Percentiles rank a stretch among this genome's conserved stretches.
Conservation (phyloP, 768 basidiomycete species). For the Kondoa malvinella region DNA sequence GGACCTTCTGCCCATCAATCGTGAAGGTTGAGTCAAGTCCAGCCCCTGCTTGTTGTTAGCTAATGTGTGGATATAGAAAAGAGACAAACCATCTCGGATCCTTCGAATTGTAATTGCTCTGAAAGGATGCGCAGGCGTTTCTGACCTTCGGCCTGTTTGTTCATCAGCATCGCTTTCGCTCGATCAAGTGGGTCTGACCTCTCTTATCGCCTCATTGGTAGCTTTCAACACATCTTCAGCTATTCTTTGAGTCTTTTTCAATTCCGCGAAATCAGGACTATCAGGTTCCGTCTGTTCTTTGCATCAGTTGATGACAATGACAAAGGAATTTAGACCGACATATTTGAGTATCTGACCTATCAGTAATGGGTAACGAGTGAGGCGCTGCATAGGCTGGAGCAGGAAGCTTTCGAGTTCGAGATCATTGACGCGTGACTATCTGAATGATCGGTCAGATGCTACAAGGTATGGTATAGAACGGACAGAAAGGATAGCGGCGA, state of each 20-base stretch:
- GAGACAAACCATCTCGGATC: slow-evolving; percentile 43
- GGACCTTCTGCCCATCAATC: slow-evolving; percentile 60
- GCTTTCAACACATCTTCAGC: slow-evolving; percentile 56
- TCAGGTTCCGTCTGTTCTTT: slow-evolving; percentile 41
- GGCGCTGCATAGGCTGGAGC: slow-evolving; percentile 39
- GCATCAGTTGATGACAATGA: background rate
- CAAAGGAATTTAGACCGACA: slow-evolving; percentile 3
- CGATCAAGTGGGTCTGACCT: slow-evolving; percentile 25
- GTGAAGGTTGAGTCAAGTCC: slow-evolving; percentile 78
- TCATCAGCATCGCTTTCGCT: background rate
- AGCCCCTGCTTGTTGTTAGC: slow-evolving; percentile 36
- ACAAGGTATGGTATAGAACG: background rate
- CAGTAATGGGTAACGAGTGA: slow-evolving; percentile 81
- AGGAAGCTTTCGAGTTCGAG: slow-evolving; percentile 26
- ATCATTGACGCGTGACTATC: slow-evolving; percentile 15
- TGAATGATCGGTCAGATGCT: background rate
- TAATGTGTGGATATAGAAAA: background rate
- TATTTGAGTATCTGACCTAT: slow-evolving; percentile 63
- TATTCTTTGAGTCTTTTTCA: slow-evolving; percentile 43
- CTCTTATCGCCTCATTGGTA: slow-evolving; percentile 78
- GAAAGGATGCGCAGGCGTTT: slow-evolving; percentile 46
- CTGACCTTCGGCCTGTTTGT: background rate
- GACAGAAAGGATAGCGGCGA: slow-evolving; percentile 18
- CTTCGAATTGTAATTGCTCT: slow-evolving; percentile 66
- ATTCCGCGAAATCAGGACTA: slow-evolving; percentile 23